phyloP scores from a whole-genome alignment of 139 green algal genomes.

The Volvox reticuliferus region DNA sequence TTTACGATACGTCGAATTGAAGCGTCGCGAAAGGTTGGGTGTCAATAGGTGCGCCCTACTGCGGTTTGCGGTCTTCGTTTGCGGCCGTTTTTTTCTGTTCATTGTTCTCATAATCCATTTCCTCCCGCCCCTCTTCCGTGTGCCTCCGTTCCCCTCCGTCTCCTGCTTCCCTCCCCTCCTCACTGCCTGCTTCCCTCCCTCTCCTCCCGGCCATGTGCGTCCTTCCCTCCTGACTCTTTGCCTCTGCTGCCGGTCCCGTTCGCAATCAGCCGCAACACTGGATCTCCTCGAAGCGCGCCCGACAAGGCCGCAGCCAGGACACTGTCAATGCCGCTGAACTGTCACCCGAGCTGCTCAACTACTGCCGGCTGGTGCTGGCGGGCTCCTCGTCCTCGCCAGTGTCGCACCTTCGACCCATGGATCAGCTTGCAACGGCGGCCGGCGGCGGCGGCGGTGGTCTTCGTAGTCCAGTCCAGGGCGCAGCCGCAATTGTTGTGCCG shows the following conservation, averaged over 20 bases:
- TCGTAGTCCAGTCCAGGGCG: too few species aligned
- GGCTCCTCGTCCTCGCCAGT: neutral
- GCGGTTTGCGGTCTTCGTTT: too few species aligned
- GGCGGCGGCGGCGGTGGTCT: neutral
- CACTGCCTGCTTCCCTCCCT: neutral
- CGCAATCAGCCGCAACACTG: slow-evolving; percentile 16
- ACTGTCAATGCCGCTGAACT: neutral
- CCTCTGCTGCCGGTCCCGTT: too few species aligned
- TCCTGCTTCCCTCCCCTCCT: neutral
- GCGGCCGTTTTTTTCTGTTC: too few species aligned
- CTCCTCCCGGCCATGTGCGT: too few species aligned
- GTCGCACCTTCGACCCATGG: neutral
- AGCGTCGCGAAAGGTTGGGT: too few species aligned
- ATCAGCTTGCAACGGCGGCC: neutral
- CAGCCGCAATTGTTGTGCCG: too few species aligned
- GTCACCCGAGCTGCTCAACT: neutral
- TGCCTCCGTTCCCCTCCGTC: neutral
- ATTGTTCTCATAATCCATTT: too few species aligned
- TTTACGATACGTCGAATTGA: too few species aligned
- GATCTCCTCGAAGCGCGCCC: slow-evolving; percentile 30
- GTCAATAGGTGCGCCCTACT: too few species aligned
- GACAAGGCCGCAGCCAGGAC: neutral
- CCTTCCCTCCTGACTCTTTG: neutral
- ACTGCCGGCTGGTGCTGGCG: neutral
- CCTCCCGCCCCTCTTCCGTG: neutral